A percentile compares a stretch with the other conserved stretches of the same genome.
These are phyloP conservation scores for Plasmodium knowlesi DNA, from an alignment of 169 alveolate genomes.

Conservation along the genomic window DNA sequence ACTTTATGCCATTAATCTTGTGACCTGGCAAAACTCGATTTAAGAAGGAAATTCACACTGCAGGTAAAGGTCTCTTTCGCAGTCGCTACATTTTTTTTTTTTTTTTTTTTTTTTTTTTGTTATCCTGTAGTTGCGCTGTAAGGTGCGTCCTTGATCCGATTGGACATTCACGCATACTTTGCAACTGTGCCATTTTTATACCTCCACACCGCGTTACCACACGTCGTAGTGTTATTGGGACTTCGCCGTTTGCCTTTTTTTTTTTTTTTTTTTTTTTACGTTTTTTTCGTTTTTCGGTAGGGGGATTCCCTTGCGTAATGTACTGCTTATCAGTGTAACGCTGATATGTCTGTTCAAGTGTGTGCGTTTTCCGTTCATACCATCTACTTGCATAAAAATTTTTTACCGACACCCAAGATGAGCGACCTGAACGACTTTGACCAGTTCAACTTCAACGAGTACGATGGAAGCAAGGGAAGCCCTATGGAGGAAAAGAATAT, in stretches of 20 bases:
- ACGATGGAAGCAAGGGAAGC: constrained; percentile 10
- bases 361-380: not conserved
- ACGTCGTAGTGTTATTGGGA: not conserved
- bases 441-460: constrained; percentile 28
- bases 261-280: not conserved
- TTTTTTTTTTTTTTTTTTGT: not conserved
- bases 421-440: constrained; percentile 52
- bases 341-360: not conserved
- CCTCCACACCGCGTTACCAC: not conserved
- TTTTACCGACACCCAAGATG: not conserved
- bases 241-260: not conserved
- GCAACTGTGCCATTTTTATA: not conserved
- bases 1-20: not conserved
- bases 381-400: not conserved
- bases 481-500: not conserved
- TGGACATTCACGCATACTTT: not conserved
- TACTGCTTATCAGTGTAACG: not conserved
- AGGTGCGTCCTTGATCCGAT: not conserved
- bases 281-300: not conserved
- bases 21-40: not conserved
- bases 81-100: not conserved
- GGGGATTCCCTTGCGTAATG: not conserved
- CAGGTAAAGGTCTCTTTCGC: not conserved
- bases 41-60: not conserved
- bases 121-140: not conserved